These are phyloP conservation scores for Candida pseudofarinosa DNA, from an alignment of 805 yeast species.

Conservation along the genomic window DNA sequence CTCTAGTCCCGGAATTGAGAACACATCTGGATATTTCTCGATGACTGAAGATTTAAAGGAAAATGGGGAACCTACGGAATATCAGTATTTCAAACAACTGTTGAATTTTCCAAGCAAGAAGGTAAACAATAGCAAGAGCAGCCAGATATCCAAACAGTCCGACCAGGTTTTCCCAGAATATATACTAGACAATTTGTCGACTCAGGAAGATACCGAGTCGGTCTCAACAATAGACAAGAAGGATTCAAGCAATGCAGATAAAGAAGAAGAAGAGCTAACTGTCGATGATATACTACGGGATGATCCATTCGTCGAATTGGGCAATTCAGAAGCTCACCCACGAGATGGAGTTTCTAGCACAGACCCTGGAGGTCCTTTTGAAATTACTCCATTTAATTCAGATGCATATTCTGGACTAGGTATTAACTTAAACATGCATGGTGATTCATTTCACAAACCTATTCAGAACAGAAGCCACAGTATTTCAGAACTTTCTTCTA, in stretches of 20 bases:
- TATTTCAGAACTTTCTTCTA: not conserved
- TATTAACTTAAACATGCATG: not conserved
- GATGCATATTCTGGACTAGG: not conserved
- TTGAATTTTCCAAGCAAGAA: not conserved
- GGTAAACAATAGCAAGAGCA: not conserved
- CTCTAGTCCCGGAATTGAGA: not conserved
- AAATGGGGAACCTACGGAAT: not conserved
- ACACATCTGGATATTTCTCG: not conserved
- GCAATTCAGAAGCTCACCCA: not conserved
- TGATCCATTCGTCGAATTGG: constrained; percentile 11
- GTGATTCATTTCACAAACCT: not conserved
- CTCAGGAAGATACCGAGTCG: not conserved
- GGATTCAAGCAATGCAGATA: not conserved
- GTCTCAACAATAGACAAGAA: not conserved
- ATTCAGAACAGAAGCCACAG: not conserved
- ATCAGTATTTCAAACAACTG: not conserved
- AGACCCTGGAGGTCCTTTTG: not conserved
- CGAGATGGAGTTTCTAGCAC: not conserved
- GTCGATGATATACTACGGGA: constrained; percentile 13
- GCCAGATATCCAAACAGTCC: not conserved
- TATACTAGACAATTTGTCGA: not conserved
- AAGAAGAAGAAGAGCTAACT: constrained; percentile 5
- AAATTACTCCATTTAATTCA: not conserved
- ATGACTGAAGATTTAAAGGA: not conserved
- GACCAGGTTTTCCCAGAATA: not conserved